phyloP scores from a whole-genome alignment of 2,329 filamentous ascomycete genomes.

The Proliferodiscus dingleyae region DNA sequence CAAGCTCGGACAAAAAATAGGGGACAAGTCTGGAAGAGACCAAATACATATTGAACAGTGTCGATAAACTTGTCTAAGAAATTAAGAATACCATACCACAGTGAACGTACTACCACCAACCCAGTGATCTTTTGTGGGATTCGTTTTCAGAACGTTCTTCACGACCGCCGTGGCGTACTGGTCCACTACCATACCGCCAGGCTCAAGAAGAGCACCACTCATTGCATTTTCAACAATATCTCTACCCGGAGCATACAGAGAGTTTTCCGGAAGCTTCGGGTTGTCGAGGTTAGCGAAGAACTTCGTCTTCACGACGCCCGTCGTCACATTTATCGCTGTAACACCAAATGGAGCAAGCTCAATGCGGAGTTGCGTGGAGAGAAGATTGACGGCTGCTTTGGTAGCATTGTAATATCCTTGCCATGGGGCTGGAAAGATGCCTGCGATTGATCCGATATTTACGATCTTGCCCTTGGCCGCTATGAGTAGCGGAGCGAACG shows the following conservation, averaged over 20 bases:
- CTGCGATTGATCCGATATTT: constrained; percentile 21
- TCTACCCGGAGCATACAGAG: constrained; percentile 18
- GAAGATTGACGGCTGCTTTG: constrained; percentile 14
- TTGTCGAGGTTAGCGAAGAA: constrained; percentile 20
- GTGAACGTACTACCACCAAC: constrained; percentile 11
- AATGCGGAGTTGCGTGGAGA: constrained; percentile 13
- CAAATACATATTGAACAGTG: too few relatives aligned
- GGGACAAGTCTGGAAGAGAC: too few relatives aligned
- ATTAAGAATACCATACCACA: too few relatives aligned
- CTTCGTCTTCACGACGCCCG: constrained; percentile 18
- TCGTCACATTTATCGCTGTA: constrained; percentile 19
- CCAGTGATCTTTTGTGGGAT: constrained; percentile 19
- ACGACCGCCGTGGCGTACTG: constrained; percentile 19
- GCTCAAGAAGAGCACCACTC: constrained; percentile 3
- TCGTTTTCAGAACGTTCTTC: constrained; percentile 19
- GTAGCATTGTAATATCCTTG: constrained; percentile 15
- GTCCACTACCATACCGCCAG: constrained; percentile 9
- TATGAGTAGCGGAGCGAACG: constrained; percentile 26
- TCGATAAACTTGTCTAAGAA: too few relatives aligned
- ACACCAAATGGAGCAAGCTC: constrained; percentile 19
- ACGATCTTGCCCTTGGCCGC: constrained; percentile 25
- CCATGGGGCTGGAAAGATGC: constrained; percentile 9
- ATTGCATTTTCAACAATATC: constrained; percentile 15
- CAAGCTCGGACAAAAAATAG: too few relatives aligned
- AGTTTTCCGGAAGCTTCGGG: constrained; percentile 12